Evolutionary conservation across 257 asterid genomes (phyloP).

Genomic region (Solanum habrochaites): DNA sequence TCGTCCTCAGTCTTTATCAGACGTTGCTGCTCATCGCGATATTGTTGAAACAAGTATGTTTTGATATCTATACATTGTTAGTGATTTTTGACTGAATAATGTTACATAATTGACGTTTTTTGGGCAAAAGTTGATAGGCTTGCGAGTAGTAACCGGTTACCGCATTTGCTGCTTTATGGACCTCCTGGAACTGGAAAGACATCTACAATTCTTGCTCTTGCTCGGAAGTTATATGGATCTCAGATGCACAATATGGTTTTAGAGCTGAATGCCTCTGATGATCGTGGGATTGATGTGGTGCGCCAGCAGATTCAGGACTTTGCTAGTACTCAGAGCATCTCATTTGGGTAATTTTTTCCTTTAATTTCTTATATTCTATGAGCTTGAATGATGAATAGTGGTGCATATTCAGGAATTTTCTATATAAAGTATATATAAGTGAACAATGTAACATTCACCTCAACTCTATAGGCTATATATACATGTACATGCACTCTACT

Average conservation of each 20-base stretch:
- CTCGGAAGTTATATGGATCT: slow-evolving; percentile 74
- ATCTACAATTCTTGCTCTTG: slow-evolving; percentile 83
- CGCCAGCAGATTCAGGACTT: slow-evolving; percentile 99
- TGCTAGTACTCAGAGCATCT: slow-evolving; percentile 94
- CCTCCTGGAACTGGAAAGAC: slow-evolving; percentile 99
- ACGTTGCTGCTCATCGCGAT: slow-evolving; percentile 97
- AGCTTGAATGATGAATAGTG: background rate
- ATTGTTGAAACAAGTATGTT: slow-evolving; percentile 75
- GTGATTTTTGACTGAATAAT: background rate
- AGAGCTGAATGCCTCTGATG: slow-evolving; percentile 97
- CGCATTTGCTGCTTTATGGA: slow-evolving; percentile 92
- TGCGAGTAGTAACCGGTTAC: slow-evolving; percentile 77
- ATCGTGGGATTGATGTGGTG: slow-evolving; percentile 92
- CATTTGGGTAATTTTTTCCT: slow-evolving; percentile 51
- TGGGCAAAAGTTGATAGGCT: slow-evolving; percentile 67
- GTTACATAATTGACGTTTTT: background rate
- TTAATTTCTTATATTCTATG: background rate
- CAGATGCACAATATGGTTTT: slow-evolving; percentile 86
- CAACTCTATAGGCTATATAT: background rate
- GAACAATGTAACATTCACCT: background rate
- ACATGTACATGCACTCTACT: background rate
- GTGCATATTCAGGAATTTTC: background rate
- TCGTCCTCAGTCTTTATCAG: slow-evolving; percentile 93
- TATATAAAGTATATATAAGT: background rate
- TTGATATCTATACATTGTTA: background rate